Percentiles rank a stretch among this genome's conserved stretches.
Conservation (phyloP, 75 land plant species). For the Adiantum capillusveneris region DNA sequence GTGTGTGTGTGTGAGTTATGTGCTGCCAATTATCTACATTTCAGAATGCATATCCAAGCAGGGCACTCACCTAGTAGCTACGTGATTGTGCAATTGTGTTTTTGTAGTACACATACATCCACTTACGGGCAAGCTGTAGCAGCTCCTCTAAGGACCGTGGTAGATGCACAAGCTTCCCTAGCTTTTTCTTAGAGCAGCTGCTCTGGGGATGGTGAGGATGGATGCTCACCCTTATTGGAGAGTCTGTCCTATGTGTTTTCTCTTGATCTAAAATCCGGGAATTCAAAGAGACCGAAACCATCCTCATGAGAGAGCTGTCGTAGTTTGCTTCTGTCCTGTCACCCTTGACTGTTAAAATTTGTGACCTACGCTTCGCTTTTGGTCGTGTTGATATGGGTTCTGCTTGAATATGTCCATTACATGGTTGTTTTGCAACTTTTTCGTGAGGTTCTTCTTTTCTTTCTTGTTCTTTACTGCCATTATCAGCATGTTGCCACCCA, state of each 20-base stretch:
- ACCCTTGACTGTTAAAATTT: not conserved
- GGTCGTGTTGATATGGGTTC: too few species aligned
- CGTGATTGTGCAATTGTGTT: too few species aligned
- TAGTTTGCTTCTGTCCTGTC: not conserved
- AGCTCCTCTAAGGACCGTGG: conserved; percentile 43
- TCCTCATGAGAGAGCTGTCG: not conserved
- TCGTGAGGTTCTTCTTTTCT: not conserved
- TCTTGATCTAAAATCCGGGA: not conserved
- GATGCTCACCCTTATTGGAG: not conserved
- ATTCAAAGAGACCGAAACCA: not conserved
- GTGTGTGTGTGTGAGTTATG: not conserved
- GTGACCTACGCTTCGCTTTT: not conserved
- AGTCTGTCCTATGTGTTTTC: not conserved
- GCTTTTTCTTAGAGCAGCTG: not conserved
- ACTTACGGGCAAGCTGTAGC: conserved; percentile 32
- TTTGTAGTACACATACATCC: too few species aligned
- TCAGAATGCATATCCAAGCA: too few species aligned
- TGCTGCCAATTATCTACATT: too few species aligned
- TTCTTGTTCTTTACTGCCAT: not conserved
- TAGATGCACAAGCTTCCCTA: conserved; percentile 38
- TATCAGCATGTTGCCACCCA: not conserved
- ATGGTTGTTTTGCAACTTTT: too few species aligned
- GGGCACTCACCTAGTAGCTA: too few species aligned
- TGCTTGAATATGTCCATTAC: too few species aligned
- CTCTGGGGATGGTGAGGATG: not conserved